A percentile compares a stretch with the other conserved stretches of the same genome.
These are phyloP conservation scores for Alternaria sp. DNA, from an alignment of 2,329 filamentous ascomycete genomes.

Conservation along the genomic window DNA sequence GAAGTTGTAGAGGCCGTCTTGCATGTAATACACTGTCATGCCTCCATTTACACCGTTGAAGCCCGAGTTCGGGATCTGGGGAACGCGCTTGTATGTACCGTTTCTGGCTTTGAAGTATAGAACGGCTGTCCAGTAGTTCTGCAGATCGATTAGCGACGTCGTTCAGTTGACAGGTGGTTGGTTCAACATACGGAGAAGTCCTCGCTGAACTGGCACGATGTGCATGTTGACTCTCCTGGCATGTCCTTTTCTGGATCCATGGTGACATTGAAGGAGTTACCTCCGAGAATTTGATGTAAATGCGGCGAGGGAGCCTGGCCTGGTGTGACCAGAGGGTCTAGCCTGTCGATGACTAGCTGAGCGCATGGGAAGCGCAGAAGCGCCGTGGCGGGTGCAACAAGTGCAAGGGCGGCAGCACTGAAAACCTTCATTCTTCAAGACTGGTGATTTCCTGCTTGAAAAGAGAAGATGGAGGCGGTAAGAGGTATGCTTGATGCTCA, in stretches of 20 bases:
- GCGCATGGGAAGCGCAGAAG: constrained; percentile 34
- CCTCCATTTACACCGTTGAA: constrained; percentile 37
- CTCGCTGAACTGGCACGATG: constrained; percentile 37
- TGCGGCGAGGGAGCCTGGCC: constrained; percentile 32
- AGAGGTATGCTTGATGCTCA: background rate
- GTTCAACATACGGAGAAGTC: constrained; percentile 24
- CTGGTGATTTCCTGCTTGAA: background rate
- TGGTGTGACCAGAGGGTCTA: constrained; percentile 35
- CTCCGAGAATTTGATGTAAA: constrained; percentile 34
- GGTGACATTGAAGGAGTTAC: constrained; percentile 33
- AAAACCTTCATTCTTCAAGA: constrained; percentile 26
- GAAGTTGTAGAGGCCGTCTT: constrained; percentile 35
- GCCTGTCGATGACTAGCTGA: constrained; percentile 30
- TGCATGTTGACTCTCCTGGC: constrained; percentile 33
- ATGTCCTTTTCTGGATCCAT: constrained; percentile 32
- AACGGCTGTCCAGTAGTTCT: constrained; percentile 41
- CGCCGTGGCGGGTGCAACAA: constrained; percentile 25
- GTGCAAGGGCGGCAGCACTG: constrained; percentile 9
- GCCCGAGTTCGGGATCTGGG: constrained; percentile 31
- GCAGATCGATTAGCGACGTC: background rate
- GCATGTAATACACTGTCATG: constrained; percentile 41
- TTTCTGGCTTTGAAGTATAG: constrained; percentile 42
- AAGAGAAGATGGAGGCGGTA: background rate
- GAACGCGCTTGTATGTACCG: constrained; percentile 35
- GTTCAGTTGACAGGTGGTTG: background rate